Evolutionary conservation across 495 filamentous ascomycete genomes (phyloP), one percentile per base, ranked within the genome.

Genomic region (Aspergillus sparsus): DNA sequence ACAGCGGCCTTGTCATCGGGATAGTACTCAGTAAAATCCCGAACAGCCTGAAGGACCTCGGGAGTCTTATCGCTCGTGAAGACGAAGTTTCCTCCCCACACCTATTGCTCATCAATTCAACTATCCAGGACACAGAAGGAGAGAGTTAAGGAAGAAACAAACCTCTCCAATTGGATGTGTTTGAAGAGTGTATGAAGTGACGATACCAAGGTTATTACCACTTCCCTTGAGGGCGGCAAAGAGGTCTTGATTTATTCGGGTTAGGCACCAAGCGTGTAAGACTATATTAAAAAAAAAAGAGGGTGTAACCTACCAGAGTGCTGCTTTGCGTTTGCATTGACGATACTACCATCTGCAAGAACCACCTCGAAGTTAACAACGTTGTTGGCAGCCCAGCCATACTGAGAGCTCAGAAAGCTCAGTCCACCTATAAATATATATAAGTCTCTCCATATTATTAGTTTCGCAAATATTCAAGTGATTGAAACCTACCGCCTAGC

Each of bases 151-250:
- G 41, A 49, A 13, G 15, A 49, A 37, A 36, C 62, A 10, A 36
- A 67, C 67, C 61, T 76, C 68, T 44, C 68, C 62, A 18, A 65
- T 62, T 0, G 71, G 71, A 50, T 83, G 79, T 0, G 83, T 82
- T 42, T 76, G 60, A 45, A 86, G 55, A 32, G 76, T 75, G 62
- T 85, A 81, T 12, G 74, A 65, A 5, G 85, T 86, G n/a, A 86
- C 81, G 58, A 89, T 77, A 11, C 84, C 85, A 55, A 87, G 83
- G 69, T 87, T 88, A 61, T 78, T 82, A 7, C 75, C 72, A 35
- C 83, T 81, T 39, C 84, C 85, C 53, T 84, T 83, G 6, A 88
- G 69, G 2, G 81, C 80, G 21, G 68, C 66, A 61, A 79, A 86
- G 8, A 88, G 82, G 42, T 87, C 84, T 75, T 27, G n/a, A 12